phyloP scores from a whole-genome alignment of 371 early-diverging fungal genomes.

The Rhizomucor pusillus region DNA sequence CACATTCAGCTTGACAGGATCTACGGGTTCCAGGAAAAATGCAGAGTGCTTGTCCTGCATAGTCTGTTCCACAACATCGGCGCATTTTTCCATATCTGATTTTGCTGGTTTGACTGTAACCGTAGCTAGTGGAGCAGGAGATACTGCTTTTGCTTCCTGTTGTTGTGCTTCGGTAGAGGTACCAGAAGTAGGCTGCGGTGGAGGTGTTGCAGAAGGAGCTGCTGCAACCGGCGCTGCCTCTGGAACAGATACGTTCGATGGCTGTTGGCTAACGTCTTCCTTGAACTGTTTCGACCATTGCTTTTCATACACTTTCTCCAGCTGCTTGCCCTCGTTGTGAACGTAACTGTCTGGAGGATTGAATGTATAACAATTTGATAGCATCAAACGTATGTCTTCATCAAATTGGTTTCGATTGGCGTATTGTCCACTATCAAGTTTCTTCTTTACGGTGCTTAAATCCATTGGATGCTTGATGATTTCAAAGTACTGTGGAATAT shows the following conservation, averaged over 20 bases:
- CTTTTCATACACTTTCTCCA: constrained; percentile 37
- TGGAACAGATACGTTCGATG: constrained; percentile 4
- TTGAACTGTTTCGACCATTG: not conserved
- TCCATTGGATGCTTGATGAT: constrained; percentile 98
- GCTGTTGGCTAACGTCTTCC: constrained; percentile 5
- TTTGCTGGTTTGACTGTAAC: constrained; percentile 1
- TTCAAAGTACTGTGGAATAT: constrained; percentile 87
- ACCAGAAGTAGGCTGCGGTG: too few species aligned
- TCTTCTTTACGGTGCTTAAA: constrained; percentile 77
- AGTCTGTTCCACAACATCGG: too few species aligned
- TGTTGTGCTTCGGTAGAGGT: too few species aligned
- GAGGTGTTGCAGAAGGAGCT: too few species aligned
- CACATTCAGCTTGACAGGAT: constrained; percentile 36
- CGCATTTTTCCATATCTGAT: not conserved
- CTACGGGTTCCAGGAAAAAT: constrained; percentile 38
- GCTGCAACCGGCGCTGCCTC: not conserved
- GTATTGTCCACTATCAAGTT: constrained; percentile 61
- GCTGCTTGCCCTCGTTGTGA: constrained; percentile 38
- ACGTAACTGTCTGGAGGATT: constrained; percentile 17
- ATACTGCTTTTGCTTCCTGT: not conserved
- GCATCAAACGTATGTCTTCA: too few species aligned
- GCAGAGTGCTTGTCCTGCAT: too few species aligned
- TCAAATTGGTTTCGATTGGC: not conserved
- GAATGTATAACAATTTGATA: too few species aligned
- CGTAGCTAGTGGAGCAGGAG: not conserved